Conservation (phyloP, 192 early-diverging fungal species). For the Dimargaris xerosporica region DNA sequence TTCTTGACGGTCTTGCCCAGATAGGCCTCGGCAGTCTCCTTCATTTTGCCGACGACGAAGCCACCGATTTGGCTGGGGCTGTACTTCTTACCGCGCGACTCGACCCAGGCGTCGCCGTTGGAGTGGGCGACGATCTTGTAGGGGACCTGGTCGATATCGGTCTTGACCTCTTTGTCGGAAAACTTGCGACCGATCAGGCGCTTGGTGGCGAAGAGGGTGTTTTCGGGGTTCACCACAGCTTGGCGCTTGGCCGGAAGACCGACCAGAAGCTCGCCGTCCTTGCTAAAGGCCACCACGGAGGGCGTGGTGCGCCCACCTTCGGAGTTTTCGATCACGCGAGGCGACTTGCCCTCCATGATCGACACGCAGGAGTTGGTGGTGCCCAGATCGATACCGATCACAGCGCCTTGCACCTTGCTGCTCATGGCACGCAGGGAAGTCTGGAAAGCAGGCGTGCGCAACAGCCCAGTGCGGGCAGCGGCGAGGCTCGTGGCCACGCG, state of each 20-base stretch:
- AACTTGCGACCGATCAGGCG: conserved; percentile 92
- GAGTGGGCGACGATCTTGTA: conserved; percentile 90
- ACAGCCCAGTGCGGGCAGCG: conserved; percentile 2
- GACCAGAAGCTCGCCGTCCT: conserved; percentile 92
- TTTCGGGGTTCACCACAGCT: conserved; percentile 96
- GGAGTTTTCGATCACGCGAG: conserved; percentile 93
- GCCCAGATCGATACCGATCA: conserved; percentile 98
- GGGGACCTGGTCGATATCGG: conserved; percentile 76
- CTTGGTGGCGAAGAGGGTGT: conserved; percentile 96
- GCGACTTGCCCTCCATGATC: conserved; percentile 96
- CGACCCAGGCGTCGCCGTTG: conserved; percentile 98
- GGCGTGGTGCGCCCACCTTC: conserved; percentile 96
- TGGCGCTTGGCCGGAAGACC: conserved; percentile 96
- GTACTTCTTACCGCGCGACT: conserved; percentile 88
- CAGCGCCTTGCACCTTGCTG: conserved; percentile 53
- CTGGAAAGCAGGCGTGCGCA: conserved; percentile 11
- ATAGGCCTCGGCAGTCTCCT: conserved; percentile 81
- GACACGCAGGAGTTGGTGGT: conserved; percentile 99
- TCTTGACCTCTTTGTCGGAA: conserved; percentile 73
- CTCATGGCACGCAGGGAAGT: conserved; percentile 24
- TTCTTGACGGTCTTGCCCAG: conserved; percentile 71
- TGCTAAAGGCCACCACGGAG: conserved; percentile 89
- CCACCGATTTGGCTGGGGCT: conserved; percentile 91
- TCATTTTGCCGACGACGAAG: conserved; percentile 98
- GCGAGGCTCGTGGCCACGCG: neutral